phyloP scores from a whole-genome alignment of 176 grass and related monocot species.

The Triticum monococcum region DNA sequence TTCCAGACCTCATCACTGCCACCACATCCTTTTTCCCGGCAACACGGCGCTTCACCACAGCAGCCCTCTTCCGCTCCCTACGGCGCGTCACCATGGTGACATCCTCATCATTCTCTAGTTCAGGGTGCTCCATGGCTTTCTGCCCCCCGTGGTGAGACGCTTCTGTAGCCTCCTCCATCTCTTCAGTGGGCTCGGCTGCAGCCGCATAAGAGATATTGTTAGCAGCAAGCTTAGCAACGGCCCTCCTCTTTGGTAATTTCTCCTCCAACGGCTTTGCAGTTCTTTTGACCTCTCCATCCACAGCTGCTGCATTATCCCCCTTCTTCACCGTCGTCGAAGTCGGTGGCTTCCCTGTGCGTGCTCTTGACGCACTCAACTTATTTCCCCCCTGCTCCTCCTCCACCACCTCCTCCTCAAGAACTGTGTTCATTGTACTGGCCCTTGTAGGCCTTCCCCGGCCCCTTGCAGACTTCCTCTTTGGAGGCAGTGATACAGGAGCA shows the following conservation, averaged over 20 bases:
- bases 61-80: slow-evolving; percentile 10
- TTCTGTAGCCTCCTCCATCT: background rate
- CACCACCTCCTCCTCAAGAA: background rate
- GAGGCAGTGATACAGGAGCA: background rate
- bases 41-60: slow-evolving; percentile 4
- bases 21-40: slow-evolving; percentile 18
- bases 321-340: background rate
- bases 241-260: background rate
- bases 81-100: background rate
- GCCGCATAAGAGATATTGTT: background rate
- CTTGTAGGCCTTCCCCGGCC: background rate
- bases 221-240: background rate
- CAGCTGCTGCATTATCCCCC: background rate
- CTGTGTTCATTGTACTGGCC: slow-evolving; percentile 6
- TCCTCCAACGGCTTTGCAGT: slow-evolving; percentile 15
- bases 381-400: background rate
- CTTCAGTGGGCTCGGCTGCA: background rate
- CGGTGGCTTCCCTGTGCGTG: background rate
- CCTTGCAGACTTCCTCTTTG: slow-evolving; percentile 13
- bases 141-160: background rate
- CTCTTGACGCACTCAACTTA: slow-evolving; percentile 7
- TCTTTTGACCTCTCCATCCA: background rate
- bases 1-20: slow-evolving; percentile 8
- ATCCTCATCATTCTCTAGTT: background rate
- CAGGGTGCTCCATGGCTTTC: slow-evolving; percentile 8